phyloP scores from a whole-genome alignment of 1,284 basidiomycete genomes.

The Puccinia hordei region DNA sequence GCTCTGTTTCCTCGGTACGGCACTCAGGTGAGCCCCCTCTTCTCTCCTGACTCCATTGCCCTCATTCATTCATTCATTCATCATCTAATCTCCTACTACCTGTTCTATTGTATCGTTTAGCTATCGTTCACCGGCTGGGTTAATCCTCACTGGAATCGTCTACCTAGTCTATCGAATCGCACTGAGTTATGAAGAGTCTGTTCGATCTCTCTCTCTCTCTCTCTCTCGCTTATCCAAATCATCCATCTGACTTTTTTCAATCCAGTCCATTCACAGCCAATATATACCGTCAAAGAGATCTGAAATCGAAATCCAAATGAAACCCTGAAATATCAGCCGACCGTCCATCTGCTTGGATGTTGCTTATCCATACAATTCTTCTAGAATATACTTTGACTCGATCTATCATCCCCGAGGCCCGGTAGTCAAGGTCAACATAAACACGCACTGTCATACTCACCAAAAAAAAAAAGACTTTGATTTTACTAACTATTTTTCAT shows the following conservation, averaged over 20 bases:
- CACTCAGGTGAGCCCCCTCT: conserved; percentile 51
- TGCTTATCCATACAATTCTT: too few relatives aligned
- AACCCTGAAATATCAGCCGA: too few relatives aligned
- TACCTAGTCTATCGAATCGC: conserved; percentile 31
- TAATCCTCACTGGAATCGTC: conserved; percentile 33
- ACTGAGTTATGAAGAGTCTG: conserved; percentile 42
- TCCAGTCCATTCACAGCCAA: conserved; percentile 45
- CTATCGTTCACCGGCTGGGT: conserved; percentile 40
- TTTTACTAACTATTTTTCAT: too few relatives aligned
- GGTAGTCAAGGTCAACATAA: too few relatives aligned
- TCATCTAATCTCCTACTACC: not conserved
- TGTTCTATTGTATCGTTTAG: not conserved
- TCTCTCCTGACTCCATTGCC: too few relatives aligned
- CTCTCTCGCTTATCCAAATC: not conserved
- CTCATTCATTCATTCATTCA: too few relatives aligned
- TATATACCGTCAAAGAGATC: conserved; percentile 9
- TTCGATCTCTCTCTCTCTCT: not conserved
- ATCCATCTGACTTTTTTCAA: not conserved
- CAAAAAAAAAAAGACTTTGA: too few relatives aligned
- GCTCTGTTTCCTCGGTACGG: conserved; percentile 52
- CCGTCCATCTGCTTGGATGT: too few relatives aligned
- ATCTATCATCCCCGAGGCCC: too few relatives aligned
- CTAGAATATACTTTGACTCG: too few relatives aligned
- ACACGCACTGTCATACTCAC: too few relatives aligned
- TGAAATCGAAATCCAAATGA: conserved; percentile 28